These are phyloP conservation scores for Podospora tetraspora DNA, from an alignment of 495 filamentous ascomycete genomes.

Conservation along the genomic window DNA sequence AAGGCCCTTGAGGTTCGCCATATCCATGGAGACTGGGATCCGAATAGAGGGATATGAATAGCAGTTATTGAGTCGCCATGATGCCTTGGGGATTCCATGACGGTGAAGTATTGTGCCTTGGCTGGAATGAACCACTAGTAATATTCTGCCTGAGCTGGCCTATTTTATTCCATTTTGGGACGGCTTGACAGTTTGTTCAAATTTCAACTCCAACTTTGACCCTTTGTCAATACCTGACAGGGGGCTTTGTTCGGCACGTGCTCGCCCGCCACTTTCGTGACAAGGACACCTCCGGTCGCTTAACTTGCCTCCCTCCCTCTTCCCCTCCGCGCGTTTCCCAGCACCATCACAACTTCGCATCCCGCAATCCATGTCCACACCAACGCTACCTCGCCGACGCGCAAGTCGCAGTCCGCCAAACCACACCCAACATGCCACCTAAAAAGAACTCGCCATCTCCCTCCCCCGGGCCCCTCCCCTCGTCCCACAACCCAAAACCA, in stretches of 20 bases:
- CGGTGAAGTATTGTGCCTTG: neutral
- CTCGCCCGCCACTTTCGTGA: conserved; percentile 36
- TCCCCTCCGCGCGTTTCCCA: neutral
- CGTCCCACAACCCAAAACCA: neutral
- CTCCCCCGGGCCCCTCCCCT: neutral
- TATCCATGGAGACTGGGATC: neutral
- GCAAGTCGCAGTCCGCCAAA: neutral
- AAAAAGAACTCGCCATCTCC: neutral
- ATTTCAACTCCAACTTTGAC: neutral
- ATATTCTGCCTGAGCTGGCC: neutral
- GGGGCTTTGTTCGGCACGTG: conserved; percentile 30
- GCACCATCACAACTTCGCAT: neutral
- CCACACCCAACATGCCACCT: neutral
- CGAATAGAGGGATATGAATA: neutral
- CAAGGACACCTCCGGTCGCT: conserved; percentile 8
- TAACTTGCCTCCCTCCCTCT: neutral
- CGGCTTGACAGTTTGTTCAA: neutral
- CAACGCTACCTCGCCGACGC: neutral
- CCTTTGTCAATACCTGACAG: neutral
- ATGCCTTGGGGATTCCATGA: neutral
- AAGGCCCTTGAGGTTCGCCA: neutral
- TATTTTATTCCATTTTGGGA: neutral
- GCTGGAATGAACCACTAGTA: neutral
- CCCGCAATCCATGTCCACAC: neutral
- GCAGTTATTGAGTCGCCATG: neutral